Percentiles rank a stretch among this genome's conserved stretches.
Evolutionary conservation across 2,329 filamentous ascomycete genomes (phyloP).

Genomic region (Diplodia mutila): DNA sequence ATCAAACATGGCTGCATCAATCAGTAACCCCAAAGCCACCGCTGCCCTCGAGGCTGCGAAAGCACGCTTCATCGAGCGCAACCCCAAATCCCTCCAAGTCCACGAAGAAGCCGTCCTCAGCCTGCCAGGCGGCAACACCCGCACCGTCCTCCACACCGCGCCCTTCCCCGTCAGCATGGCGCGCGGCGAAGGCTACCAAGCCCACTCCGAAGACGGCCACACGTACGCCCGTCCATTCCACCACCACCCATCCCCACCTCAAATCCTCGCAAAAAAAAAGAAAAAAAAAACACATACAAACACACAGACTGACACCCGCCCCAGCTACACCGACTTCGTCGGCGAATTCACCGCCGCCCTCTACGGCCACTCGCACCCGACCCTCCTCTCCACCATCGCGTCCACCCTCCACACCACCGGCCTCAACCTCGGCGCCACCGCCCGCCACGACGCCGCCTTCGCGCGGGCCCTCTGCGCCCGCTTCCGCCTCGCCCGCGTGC

Average conservation of each 20-base stretch:
- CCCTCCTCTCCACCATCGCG: conserved; percentile 33
- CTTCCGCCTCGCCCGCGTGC: conserved; percentile 32
- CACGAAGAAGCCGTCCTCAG: conserved; percentile 37
- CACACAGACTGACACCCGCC: conserved; percentile 35
- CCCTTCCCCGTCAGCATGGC: conserved; percentile 44
- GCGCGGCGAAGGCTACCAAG: conserved; percentile 33
- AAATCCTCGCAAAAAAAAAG: background rate
- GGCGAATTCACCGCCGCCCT: conserved; percentile 37
- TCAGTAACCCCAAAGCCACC: background rate
- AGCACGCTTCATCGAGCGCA: conserved; percentile 29
- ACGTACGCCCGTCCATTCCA: conserved; percentile 26
- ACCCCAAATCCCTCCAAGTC: conserved; percentile 33
- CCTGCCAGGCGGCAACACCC: conserved; percentile 46
- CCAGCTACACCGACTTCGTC: conserved; percentile 35
- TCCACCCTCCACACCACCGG: conserved; percentile 30
- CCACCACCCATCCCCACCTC: background rate
- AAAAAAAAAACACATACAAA: no score
- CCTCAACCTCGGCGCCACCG: conserved; percentile 35
- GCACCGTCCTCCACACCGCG: conserved; percentile 40
- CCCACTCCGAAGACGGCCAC: conserved; percentile 40
- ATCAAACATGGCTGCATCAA: background rate
- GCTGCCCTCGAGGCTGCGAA: conserved; percentile 32
- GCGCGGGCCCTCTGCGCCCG: conserved; percentile 33
- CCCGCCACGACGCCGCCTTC: conserved; percentile 31
- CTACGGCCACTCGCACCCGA: conserved; percentile 38